These are phyloP conservation scores for Neonectria coccinea DNA, from an alignment of 2,329 filamentous ascomycete genomes.

Conservation along the genomic window DNA sequence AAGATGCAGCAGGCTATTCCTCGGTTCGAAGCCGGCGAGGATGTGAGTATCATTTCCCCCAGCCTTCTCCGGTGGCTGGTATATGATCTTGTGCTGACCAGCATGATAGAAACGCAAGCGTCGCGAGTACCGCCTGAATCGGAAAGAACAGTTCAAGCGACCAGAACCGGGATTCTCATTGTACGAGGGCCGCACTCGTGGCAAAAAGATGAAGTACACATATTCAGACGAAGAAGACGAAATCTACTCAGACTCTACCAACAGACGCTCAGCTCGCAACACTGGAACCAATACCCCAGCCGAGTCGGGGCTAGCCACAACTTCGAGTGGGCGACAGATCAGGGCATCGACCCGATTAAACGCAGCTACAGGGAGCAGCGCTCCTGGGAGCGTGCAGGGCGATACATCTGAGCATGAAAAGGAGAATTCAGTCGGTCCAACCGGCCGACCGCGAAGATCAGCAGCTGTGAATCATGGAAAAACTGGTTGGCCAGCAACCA, in stretches of 20 bases:
- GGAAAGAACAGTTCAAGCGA: slow-evolving; percentile 87
- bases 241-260: slow-evolving; percentile 72
- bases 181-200: slow-evolving; percentile 95
- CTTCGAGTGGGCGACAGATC: slow-evolving; percentile 89
- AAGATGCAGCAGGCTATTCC: slow-evolving; percentile 85
- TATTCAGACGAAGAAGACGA: slow-evolving; percentile 90
- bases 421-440: slow-evolving; percentile 56
- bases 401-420: slow-evolving; percentile 56
- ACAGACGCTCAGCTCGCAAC: slow-evolving; percentile 78
- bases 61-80: neutral
- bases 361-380: slow-evolving; percentile 67
- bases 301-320: slow-evolving; percentile 74
- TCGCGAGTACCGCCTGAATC: slow-evolving; percentile 88
- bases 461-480: slow-evolving; percentile 62
- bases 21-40: slow-evolving; percentile 92
- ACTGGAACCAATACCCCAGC: slow-evolving; percentile 79
- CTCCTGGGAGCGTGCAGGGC: slow-evolving; percentile 59
- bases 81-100: slow-evolving; percentile 32
- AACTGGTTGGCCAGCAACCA: slow-evolving; percentile 60
- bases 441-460: slow-evolving; percentile 63
- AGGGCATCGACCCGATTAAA: slow-evolving; percentile 75
- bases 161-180: slow-evolving; percentile 91
- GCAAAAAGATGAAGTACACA: slow-evolving; percentile 96
- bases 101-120: slow-evolving; percentile 84
- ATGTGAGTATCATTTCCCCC: slow-evolving; percentile 66